Evolutionary conservation across 257 asterid genomes (phyloP).

Genomic region (Primulina huaijiensis): DNA sequence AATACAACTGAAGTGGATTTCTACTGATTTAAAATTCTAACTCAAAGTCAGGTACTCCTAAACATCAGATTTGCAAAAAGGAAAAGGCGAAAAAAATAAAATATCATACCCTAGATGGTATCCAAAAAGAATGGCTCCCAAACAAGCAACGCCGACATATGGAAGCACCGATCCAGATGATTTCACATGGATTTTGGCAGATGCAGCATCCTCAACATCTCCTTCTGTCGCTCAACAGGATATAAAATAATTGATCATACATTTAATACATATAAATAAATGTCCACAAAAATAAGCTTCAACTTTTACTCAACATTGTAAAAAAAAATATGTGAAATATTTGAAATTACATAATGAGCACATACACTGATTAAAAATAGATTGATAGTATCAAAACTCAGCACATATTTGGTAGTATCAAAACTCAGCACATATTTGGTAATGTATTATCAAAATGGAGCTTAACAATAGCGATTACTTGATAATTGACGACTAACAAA

Average conservation of each 20-base stretch:
- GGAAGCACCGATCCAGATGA: conserved; percentile 82
- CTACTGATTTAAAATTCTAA: background rate
- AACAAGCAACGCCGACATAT: conserved; percentile 92
- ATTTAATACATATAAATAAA: background rate
- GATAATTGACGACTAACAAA: background rate
- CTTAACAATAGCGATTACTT: background rate
- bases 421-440: background rate
- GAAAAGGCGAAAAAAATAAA: background rate
- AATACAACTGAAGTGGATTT: conserved; percentile 5
- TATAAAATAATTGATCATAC: conserved; percentile 5
- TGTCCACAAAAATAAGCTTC: background rate
- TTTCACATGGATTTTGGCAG: conserved; percentile 46
- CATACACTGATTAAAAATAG: background rate
- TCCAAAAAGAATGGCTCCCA: conserved; percentile 85
- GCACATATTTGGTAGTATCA: too few species aligned
- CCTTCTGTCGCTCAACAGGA: conserved; percentile 42
- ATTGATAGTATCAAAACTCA: too few species aligned
- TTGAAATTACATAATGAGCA: background rate
- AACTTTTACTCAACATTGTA: background rate
- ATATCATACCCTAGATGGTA: conserved; percentile 86
- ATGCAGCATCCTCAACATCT: conserved; percentile 60
- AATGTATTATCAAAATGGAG: background rate
- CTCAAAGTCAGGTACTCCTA: background rate
- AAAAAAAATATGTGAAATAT: conserved; percentile 6
- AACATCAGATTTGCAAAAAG: background rate